Base-by-base conservation (phyloP, 108 stramenopile genomes). In the Pseudonitzschia delicatissima region DNA sequence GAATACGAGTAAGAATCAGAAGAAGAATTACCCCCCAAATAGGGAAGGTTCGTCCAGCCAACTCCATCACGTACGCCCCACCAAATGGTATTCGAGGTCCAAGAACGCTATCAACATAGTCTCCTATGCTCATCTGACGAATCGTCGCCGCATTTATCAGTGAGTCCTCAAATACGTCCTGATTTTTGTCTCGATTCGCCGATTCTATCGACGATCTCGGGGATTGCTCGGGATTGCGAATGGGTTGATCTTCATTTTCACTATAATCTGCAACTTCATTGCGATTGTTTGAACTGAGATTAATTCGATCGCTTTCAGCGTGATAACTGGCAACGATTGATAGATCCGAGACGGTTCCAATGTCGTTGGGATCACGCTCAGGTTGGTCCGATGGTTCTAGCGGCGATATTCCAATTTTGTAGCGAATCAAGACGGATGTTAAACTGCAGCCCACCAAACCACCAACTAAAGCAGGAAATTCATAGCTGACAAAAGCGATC, bases 391-490 rank as follows among this genome's bases (percentile, higher is more conserved):
- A 34, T 64, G 31, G 28, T 28, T 67, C 53, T 13, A 39, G 51
- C 17, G 52, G 53, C 21, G 25, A 18, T 18, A 73, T 29, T 18
- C 86, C 82, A 0, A 87, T n/a, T 45, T 64, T 48, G 57, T 60
- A 82, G 0, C 72, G 62, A 44, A 83, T 81, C 37, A 87, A 42
- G 27, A 79, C 18, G 27, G 80, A 73, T 32, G 82, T 73, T 1
- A 81, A 42, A 11, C 29, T 58, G 20, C 70, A 73, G 3, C 86
- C 86, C 6, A 83, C 50, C 64, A 87, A 71, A 49, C 86, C 86
- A 44, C 82, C 86, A 51, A 87, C 59, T 51, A 87, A 63, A 3
- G 82, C 71, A 0, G 86, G 86, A 39, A 87, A 87, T 72, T 83
- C 82, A 48, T 78, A 76, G 34, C 40, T 70, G 13, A 76, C 72